Base-by-base conservation (phyloP, 2,329 filamentous ascomycete genomes). In the Talaromyces sp. region DNA sequence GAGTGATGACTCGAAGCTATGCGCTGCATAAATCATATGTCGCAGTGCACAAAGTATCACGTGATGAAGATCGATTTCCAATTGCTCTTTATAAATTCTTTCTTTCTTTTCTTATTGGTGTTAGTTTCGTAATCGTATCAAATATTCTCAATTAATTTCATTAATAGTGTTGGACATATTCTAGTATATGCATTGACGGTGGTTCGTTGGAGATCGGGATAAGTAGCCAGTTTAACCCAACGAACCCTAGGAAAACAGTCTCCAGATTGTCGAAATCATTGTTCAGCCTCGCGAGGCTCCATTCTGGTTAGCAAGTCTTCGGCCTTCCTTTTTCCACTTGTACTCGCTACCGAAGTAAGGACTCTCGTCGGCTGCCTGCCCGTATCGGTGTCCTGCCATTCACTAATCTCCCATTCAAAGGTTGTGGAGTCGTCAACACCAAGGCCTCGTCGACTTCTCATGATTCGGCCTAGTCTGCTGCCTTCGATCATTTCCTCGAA, bases 321-420 rank as follows among this genome's bases (percentile, higher is more conserved):
- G 38, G 58, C 65, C 29, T 66, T 66, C 15, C 65, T 64, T 60
- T 66, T 66, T 8, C 59, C 45, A 45, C 53, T 60, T 34, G 17
- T 31, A 45, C 31, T 45, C 40, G 54, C 13, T 51, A 40, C 43
- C 17, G 62, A 56, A 27, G 19, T 49, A n/a, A 59, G 7, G 6
- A 58, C 34, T 49, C 31, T 58, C 27, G 54, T 58, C 22, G 60
- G 53, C 43, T 61, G 25, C 13, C 13, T 53, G n/a, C 49, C 68
- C 5, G 38, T 67, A 53, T 68, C 67, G 67, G 73, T 68, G 60
- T 73, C 83, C 56, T 82, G 85, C 83, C 86, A 93, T 78, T 97
- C 93, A 45, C 89, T 83, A 68, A 97, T 84, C 77, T 96, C 92
- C 91, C 92, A 96, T 73, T 95, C 89, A 11, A 95, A 84, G 53